Percentiles rank a stretch among this genome's conserved stretches.
phyloP scores from a whole-genome alignment of 768 basidiomycete genomes.

The Xanthoconium stramineum region DNA sequence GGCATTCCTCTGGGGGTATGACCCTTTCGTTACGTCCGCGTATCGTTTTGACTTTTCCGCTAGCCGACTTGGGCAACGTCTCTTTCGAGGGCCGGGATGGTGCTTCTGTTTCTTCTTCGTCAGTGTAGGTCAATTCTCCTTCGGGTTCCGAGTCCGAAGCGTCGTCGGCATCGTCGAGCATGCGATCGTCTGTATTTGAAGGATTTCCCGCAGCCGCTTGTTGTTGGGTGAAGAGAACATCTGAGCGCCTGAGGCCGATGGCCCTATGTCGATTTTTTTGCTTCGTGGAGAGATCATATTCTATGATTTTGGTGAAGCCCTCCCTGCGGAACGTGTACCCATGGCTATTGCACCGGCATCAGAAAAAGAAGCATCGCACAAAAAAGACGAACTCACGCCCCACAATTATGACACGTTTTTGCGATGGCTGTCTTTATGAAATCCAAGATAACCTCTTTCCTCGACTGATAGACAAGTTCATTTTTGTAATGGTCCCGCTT shows the following conservation, averaged over 20 bases:
- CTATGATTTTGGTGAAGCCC: constrained; percentile 89
- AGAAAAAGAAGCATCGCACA: neutral
- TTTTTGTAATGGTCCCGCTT: constrained; percentile 88
- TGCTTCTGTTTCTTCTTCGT: constrained; percentile 48
- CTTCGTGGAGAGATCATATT: constrained; percentile 82
- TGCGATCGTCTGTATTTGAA: constrained; percentile 22
- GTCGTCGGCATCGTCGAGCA: constrained; percentile 45
- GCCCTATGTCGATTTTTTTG: constrained; percentile 62
- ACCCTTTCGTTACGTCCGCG: constrained; percentile 90
- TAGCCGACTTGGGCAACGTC: constrained; percentile 65
- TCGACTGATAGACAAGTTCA: constrained; percentile 77
- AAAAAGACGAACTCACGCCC: constrained; percentile 53
- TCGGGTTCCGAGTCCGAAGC: constrained; percentile 49
- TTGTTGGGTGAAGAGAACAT: constrained; percentile 62
- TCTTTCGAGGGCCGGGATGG: constrained; percentile 27
- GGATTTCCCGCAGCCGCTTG: constrained; percentile 25
- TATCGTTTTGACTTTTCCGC: constrained; percentile 69
- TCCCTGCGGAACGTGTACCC: constrained; percentile 93
- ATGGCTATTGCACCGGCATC: constrained; percentile 41
- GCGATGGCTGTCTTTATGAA: constrained; percentile 68
- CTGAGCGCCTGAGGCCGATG: constrained; percentile 59
- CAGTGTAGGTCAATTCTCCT: constrained; percentile 46
- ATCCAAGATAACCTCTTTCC: constrained; percentile 78
- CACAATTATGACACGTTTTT: constrained; percentile 82
- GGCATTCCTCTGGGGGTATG: constrained; percentile 86